Conservation (phyloP, 352 stramenopile genomes). For the Pythium folliculosum region DNA sequence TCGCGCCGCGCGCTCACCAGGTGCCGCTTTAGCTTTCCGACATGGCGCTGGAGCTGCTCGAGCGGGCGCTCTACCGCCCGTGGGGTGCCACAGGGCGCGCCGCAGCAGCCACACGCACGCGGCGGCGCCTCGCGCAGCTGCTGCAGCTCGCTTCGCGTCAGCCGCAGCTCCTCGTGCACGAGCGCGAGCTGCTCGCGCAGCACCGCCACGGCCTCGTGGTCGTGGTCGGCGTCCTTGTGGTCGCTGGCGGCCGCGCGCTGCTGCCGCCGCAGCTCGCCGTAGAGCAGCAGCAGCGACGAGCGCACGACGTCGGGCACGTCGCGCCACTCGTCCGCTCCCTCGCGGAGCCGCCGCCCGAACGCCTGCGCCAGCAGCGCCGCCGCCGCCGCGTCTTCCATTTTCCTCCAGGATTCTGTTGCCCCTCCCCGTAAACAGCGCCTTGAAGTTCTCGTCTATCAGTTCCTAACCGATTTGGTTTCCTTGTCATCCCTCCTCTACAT, state of each 20-base stretch:
- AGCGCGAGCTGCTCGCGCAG: slow-evolving; percentile 15
- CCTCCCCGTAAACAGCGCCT: neutral
- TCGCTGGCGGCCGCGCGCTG: neutral
- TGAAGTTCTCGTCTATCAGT: neutral
- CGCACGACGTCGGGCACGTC: slow-evolving; percentile 52
- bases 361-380: slow-evolving; percentile 36
- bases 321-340: slow-evolving; percentile 44
- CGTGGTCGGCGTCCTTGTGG: neutral
- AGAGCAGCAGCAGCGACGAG: slow-evolving; percentile 54
- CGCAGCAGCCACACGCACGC: neutral
- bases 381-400: too few species aligned
- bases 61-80: neutral
- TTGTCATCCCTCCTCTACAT: neutral
- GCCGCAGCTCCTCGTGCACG: slow-evolving; percentile 17
- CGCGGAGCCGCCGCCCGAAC: slow-evolving; percentile 40
- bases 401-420: too few species aligned
- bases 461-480: neutral
- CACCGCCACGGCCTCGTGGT: neutral
- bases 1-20: neutral
- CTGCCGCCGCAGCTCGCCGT: slow-evolving; percentile 41
- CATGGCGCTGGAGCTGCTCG: neutral
- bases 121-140: neutral
- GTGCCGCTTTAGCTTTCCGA: slow-evolving; percentile 3
- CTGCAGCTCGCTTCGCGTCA: slow-evolving; percentile 8
- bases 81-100: neutral